Evolutionary conservation across 2,329 filamentous ascomycete genomes (phyloP).

Genomic region (Grosmannia huntii): DNA sequence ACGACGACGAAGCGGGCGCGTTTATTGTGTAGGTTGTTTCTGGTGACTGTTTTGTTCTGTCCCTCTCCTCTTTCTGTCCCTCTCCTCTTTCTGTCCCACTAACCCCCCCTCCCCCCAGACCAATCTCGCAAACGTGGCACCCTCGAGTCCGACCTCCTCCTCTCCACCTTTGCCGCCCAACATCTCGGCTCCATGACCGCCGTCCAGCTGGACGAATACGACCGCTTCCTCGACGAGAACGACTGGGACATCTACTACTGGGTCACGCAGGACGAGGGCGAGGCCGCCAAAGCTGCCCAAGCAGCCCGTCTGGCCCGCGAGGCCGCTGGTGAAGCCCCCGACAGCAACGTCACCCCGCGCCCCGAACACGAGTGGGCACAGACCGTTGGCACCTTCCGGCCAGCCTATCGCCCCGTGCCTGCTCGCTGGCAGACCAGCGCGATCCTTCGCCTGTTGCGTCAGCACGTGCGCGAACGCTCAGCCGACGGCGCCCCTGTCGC

Average conservation of each 20-base stretch:
- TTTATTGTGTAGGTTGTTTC: constrained; percentile 45
- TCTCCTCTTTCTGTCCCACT: constrained; percentile 7
- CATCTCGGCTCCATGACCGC: constrained; percentile 63
- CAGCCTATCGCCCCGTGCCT: constrained; percentile 84
- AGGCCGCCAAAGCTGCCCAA: neutral
- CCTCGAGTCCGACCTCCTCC: constrained; percentile 87
- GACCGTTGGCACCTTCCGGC: constrained; percentile 87
- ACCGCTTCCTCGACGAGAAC: constrained; percentile 92
- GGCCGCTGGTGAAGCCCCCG: constrained; percentile 17
- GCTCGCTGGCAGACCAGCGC: constrained; percentile 73
- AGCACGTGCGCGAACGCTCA: constrained; percentile 64
- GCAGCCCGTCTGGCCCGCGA: constrained; percentile 8
- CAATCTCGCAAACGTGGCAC: constrained; percentile 94
- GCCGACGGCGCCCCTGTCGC: constrained; percentile 36
- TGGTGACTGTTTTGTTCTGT: constrained; percentile 7
- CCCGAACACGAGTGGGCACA: constrained; percentile 82
- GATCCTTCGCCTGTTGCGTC: constrained; percentile 61
- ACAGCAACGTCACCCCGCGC: constrained; percentile 13
- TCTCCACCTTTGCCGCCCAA: constrained; percentile 83
- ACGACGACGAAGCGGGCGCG: constrained; percentile 75
- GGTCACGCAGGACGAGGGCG: constrained; percentile 65
- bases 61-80: constrained; percentile 7
- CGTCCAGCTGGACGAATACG: constrained; percentile 69
- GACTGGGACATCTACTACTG: constrained; percentile 99
- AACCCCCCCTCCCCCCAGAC: constrained; percentile 39